Conservation (phyloP, 1,139 yeast genomes). For the Zhuliangozyma blackwelliae region DNA sequence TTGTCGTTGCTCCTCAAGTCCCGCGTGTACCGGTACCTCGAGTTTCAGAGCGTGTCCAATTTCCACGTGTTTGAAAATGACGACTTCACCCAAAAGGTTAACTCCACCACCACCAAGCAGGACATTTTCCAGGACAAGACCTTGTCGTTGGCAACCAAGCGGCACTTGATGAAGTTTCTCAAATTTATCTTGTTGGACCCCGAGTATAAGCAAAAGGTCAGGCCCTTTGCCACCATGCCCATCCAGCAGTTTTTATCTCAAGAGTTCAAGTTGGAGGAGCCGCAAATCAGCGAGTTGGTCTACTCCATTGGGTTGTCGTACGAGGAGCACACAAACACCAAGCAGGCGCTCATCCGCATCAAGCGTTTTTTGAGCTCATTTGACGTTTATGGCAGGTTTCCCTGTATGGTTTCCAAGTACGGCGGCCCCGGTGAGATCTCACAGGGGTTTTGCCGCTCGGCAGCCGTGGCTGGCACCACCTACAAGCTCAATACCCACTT, state of each 20-base stretch:
- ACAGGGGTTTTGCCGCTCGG: constrained; percentile 96
- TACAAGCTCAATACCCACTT: constrained; percentile 75
- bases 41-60: constrained; percentile 81
- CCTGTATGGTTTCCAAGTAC: constrained; percentile 84
- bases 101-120: constrained; percentile 67
- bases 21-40: constrained; percentile 85
- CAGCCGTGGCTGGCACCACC: constrained; percentile 97
- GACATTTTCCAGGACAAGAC: constrained; percentile 91
- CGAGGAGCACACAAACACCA: constrained; percentile 55
- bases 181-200: constrained; percentile 75
- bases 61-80: constrained; percentile 93
- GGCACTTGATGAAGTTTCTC: constrained; percentile 86
- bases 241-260: constrained; percentile 55
- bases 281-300: constrained; percentile 78
- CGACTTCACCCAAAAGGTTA: constrained; percentile 71
- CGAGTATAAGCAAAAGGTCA: constrained; percentile 44
- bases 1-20: constrained; percentile 73
- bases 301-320: constrained; percentile 81
- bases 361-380: constrained; percentile 81
- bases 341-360: constrained; percentile 73
- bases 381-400: constrained; percentile 92
- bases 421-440: constrained; percentile 97
- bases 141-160: constrained; percentile 68
- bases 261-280: constrained; percentile 65
- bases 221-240: constrained; percentile 47